Evolutionary conservation across 2,329 filamentous ascomycete genomes (phyloP).

Genomic region (Fusarium nisikadoi): DNA sequence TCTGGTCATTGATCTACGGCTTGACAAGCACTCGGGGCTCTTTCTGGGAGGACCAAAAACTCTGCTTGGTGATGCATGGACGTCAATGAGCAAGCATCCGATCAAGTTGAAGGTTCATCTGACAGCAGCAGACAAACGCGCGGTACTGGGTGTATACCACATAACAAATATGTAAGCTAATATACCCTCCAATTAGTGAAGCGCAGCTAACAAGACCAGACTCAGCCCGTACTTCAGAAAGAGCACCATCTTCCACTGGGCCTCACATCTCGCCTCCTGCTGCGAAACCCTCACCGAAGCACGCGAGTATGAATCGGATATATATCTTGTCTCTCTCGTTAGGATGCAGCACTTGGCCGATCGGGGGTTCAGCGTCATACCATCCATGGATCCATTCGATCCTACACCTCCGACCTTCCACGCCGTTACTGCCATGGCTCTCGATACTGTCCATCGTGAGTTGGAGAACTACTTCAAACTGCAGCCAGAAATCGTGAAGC

Average conservation of each 20-base stretch:
- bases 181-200: rapidly evolving
- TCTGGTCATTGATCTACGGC: slow-evolving; percentile 52
- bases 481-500: slow-evolving; percentile 36
- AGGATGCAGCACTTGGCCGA: slow-evolving; percentile 49
- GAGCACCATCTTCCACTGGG: slow-evolving; percentile 47
- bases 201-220: background rate
- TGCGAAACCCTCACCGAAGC: slow-evolving; percentile 46
- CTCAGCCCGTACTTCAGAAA: slow-evolving; percentile 45
- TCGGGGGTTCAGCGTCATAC: slow-evolving; percentile 42
- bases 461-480: slow-evolving; percentile 44
- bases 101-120: slow-evolving; percentile 37
- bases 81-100: slow-evolving; percentile 30
- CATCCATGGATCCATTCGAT: slow-evolving; percentile 37
- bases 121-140: slow-evolving; percentile 52
- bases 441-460: slow-evolving; percentile 48
- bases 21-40: slow-evolving; percentile 47
- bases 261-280: slow-evolving; percentile 49
- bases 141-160: slow-evolving; percentile 55
- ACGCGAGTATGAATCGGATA: slow-evolving; percentile 48
- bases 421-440: slow-evolving; percentile 48
- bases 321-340: slow-evolving; percentile 47
- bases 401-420: slow-evolving; percentile 37
- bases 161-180: slow-evolving; percentile 47
- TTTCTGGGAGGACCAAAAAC: slow-evolving; percentile 40
- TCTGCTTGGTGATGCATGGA: slow-evolving; percentile 49